Evolutionary conservation across 176 grass and related monocot species (phyloP).

Genomic region (Cenchrus fungigraminus): DNA sequence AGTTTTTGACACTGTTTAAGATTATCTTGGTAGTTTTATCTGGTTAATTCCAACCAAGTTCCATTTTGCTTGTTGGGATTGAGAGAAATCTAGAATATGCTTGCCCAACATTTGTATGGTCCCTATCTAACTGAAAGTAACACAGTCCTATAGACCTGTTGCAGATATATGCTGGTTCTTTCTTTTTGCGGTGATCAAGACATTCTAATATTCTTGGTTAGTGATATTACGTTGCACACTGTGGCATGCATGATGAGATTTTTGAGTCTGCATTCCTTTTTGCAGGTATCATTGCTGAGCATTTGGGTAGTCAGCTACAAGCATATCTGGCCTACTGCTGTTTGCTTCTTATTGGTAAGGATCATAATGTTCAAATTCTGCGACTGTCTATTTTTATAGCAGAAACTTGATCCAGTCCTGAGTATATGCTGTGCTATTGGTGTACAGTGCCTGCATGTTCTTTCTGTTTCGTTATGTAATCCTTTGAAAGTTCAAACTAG

Average conservation of each 20-base stretch:
- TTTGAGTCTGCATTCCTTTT: not conserved
- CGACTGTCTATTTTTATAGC: not conserved
- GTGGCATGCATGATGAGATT: not conserved
- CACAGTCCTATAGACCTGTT: constrained; percentile 5
- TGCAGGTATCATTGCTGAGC: constrained; percentile 31
- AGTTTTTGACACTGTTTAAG: not conserved
- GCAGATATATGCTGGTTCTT: constrained; percentile 36
- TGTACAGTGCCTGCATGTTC: not conserved
- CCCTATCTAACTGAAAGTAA: constrained; percentile 17
- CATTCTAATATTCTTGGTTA: constrained; percentile 44
- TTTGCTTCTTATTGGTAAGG: constrained; percentile 35
- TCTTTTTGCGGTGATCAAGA: constrained; percentile 33
- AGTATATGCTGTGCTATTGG: not conserved
- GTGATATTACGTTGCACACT: constrained; percentile 12
- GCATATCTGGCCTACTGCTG: not conserved
- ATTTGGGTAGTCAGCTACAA: constrained; percentile 8
- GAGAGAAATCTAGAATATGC: constrained; percentile 35
- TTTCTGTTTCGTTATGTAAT: not conserved
- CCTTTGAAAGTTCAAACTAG: not conserved
- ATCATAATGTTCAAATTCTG: constrained; percentile 12
- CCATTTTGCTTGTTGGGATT: constrained; percentile 27
- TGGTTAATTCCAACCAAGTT: constrained; percentile 21
- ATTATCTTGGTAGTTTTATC: not conserved
- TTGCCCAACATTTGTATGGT: not conserved
- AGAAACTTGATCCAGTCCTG: not conserved